phyloP scores from a whole-genome alignment of 306 rosid species.

The Cotoneaster glaucophyllus region DNA sequence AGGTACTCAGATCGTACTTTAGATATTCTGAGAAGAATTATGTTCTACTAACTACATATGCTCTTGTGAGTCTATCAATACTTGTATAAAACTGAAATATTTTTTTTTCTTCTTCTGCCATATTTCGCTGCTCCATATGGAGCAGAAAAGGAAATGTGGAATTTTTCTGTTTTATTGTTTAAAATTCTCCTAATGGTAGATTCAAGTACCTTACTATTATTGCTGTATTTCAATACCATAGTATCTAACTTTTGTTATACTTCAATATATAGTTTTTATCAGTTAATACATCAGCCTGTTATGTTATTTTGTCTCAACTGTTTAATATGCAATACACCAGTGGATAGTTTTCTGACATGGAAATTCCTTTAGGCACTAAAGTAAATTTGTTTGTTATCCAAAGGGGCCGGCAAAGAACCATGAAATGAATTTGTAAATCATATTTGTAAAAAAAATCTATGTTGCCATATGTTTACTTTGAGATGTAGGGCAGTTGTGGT shows the following conservation, averaged over 20 bases:
- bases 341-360: not conserved
- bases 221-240: not conserved
- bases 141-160: too few relatives aligned
- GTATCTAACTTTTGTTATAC: not conserved
- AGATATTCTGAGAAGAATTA: not conserved
- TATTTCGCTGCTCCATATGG: too few relatives aligned
- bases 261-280: not conserved
- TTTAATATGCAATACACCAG: not conserved
- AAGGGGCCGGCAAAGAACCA: not conserved
- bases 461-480: not conserved
- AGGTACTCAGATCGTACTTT: constrained; percentile 42
- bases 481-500: not conserved
- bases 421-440: not conserved
- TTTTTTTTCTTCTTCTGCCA: too few relatives aligned
- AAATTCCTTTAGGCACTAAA: not conserved
- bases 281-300: not conserved
- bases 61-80: not conserved
- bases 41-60: not conserved
- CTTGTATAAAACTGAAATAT: not conserved
- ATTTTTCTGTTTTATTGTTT: not conserved
- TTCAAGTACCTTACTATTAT: not conserved
- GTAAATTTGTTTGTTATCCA: not conserved
- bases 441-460: not conserved
- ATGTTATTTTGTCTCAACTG: not conserved
- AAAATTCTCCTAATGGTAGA: not conserved